Base-by-base conservation (phyloP, 2,329 filamentous ascomycete genomes). In the Emergomyces africanus region DNA sequence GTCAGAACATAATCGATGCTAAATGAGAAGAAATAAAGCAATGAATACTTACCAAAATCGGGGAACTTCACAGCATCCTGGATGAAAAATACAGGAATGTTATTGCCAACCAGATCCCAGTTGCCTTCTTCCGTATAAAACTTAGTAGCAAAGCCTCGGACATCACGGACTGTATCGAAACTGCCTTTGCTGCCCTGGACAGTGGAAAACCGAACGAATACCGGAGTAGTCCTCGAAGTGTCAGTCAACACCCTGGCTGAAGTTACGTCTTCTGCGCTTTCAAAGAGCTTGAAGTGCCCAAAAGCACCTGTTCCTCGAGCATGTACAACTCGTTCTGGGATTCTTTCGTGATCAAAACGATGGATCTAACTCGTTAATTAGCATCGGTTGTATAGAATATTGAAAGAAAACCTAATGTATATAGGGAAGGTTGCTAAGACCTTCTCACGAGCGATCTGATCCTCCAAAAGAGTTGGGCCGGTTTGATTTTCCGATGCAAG, bases 141-240 rank as follows among this genome's bases (percentile, higher is more conserved):
- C 71, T 89, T 89, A 62, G 89, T 73, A 0, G 88, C 87, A 63
- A 92, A 94, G 1, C 89, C 88, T 42, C 88, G 83, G 1, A 90
- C 86, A 75, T 94, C 88, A n/a, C 89, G 82, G 0, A 90, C 88
- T 0, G 87, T 91, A 68, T 94, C 89, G 5, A 88, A 86, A 57
- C 85, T 88, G 14, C 88, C 89, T 39, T 84, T 80, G 68, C 83
- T 88, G 6, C 87, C 87, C 1, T 88, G 78, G 0, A 89, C 88
- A 0, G 89, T 92, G 0, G 88, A 92, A 71, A 94, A 91, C 0
- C 88, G 84, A 18, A 87, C 67, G 67, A 89, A 89, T 0, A 88
- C 76, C 0, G 74, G 73, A 2, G 87, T 90, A 39, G 79, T 81
- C 35, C 84, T 80, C 0, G 81, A 82, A 0, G 84, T 88, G 62